Conservation (phyloP, 306 rosid species). For the Corylus americana region DNA sequence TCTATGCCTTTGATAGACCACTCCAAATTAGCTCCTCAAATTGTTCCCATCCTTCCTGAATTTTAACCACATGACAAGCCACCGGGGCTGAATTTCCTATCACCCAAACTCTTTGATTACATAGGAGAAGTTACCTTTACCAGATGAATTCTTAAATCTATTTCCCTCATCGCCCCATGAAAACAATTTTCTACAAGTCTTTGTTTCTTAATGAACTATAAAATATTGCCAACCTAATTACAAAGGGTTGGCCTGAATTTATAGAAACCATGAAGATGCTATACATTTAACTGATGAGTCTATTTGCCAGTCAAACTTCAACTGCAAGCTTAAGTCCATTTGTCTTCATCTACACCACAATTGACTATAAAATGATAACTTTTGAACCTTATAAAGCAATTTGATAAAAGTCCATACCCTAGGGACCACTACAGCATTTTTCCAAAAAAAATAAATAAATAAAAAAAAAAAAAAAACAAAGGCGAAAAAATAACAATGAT, state of each 20-base stretch:
- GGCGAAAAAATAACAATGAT: neutral
- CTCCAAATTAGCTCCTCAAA: conserved; percentile 2
- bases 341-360: neutral
- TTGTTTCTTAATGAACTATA: neutral
- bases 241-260: neutral
- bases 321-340: neutral
- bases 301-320: neutral
- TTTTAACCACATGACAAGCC: neutral
- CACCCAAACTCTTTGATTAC: neutral
- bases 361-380: too few relatives aligned
- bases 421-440: too few relatives aligned
- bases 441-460: too few relatives aligned
- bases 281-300: neutral
- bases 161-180: neutral
- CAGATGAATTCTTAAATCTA: neutral
- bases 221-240: neutral
- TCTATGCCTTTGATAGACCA: neutral
- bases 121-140: neutral
- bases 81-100: neutral
- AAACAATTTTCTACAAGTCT: neutral
- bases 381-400: too few relatives aligned
- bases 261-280: neutral
- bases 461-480: neutral
- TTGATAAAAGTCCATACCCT: too few relatives aligned
- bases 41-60: neutral